Evolutionary conservation across 768 basidiomycete species (phyloP).

Genomic region (Nidula microcarpa): DNA sequence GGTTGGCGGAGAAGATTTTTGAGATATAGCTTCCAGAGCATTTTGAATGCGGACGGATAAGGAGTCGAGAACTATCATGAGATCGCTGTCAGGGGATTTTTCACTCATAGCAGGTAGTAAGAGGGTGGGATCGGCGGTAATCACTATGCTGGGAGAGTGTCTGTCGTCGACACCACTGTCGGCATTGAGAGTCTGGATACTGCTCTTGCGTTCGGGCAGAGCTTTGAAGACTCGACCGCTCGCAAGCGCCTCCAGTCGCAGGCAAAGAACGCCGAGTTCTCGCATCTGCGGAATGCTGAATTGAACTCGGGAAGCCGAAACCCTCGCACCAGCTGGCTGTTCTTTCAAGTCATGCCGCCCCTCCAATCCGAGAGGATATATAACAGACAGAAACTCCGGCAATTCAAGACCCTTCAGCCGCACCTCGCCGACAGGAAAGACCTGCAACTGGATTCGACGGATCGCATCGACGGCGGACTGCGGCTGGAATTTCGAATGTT

Average conservation of each 20-base stretch:
- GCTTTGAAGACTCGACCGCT: constrained; percentile 57
- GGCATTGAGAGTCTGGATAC: constrained; percentile 29
- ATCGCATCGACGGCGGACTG: constrained; percentile 70
- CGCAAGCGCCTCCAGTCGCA: constrained; percentile 77
- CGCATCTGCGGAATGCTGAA: constrained; percentile 72
- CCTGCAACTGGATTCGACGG: constrained; percentile 60
- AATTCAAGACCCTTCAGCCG: constrained; percentile 94
- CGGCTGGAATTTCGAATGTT: constrained; percentile 56
- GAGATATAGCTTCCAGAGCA: constrained; percentile 40
- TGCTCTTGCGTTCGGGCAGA: constrained; percentile 39
- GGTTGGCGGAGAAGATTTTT: constrained; percentile 17
- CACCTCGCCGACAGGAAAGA: constrained; percentile 80
- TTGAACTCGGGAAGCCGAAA: constrained; percentile 50
- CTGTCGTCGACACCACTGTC: constrained; percentile 23
- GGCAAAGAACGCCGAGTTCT: constrained; percentile 66
- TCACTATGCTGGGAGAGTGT: constrained; percentile 25
- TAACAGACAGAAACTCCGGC: constrained; percentile 79
- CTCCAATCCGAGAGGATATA: constrained; percentile 75
- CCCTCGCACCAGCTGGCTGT: constrained; percentile 23
- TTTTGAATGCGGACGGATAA: constrained; percentile 76
- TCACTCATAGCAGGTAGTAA: constrained; percentile 68
- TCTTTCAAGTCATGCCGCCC: constrained; percentile 64
- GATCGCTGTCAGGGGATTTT: constrained; percentile 69
- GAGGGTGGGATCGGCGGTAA: constrained; percentile 58
- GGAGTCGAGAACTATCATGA: constrained; percentile 72